Conservation (phyloP, 768 basidiomycete species). For the Leccinum boreale region DNA sequence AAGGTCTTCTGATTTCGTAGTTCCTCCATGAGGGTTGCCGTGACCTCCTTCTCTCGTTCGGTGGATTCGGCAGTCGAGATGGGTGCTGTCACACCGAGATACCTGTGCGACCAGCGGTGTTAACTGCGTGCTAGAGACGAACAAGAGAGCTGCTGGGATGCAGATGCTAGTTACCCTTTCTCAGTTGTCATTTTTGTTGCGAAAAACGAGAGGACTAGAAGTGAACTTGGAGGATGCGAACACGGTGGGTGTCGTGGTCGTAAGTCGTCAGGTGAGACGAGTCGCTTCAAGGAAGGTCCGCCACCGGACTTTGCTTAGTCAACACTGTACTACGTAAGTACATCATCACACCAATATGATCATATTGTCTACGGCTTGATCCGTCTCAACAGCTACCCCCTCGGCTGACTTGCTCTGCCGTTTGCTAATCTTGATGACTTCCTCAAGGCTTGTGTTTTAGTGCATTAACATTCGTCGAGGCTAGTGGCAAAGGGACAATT, state of each 20-base stretch:
- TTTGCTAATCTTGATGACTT: no score
- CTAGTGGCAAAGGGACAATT: no score
- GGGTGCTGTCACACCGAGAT: constrained; percentile 81
- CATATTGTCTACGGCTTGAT: no score
- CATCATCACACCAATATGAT: no score
- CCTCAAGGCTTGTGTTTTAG: no score
- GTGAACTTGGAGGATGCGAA: constrained; percentile 7
- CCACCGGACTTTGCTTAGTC: constrained; percentile 26
- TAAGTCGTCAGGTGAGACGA: constrained; percentile 13
- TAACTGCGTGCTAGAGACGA: constrained; percentile 4
- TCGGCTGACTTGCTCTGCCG: no score
- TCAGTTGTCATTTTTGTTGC: constrained; percentile 39
- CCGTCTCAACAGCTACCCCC: no score
- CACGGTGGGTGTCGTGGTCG: constrained; percentile 15
- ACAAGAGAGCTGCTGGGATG: constrained; percentile 1
- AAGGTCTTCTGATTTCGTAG: constrained; percentile 82
- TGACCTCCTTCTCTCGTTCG: constrained; percentile 79
- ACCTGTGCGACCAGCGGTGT: constrained; percentile 40
- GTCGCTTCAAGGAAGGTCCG: constrained; percentile 3
- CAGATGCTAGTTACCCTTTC: constrained; percentile 32
- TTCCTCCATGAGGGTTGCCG: constrained; percentile 85
- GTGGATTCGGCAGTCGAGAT: constrained; percentile 76
- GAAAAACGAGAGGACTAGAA: constrained; percentile 2
- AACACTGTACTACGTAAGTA: not conserved
- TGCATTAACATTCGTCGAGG: no score